Evolutionary conservation across 257 asterid genomes (phyloP), one percentile per base, ranked within the genome.

Genomic region (Scutellaria baicalensis): DNA sequence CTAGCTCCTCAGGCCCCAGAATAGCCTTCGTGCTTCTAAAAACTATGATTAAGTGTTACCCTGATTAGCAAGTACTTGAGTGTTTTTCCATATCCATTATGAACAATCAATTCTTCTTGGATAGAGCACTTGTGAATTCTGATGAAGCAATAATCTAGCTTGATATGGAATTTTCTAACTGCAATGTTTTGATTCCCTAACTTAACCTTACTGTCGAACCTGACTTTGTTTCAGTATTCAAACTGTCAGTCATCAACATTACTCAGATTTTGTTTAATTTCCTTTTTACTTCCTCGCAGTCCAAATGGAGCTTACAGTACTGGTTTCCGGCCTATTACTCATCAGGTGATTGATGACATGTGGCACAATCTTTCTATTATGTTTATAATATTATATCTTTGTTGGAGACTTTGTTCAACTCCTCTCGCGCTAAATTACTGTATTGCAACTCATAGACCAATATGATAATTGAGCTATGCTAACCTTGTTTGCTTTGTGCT

Each of bases 281-380:
- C 42, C 31, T 50, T 42, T 61, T 77, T 48, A 61, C 14, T n/a
- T 17, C 50, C 67, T 78, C 48, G 82, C 95, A 93, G 98, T 80
- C 98, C 98, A 36, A 81, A 90, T 72, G 97, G 98, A 79, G 98
- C 98, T 67, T 93, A 93, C 80, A 93, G 95, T 77, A 86, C 96
- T 35, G 98, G 98, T 73, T 93, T 93, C 85, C 87, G 84, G 70
- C 98, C 98, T 79, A 93, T 93, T 74, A 90, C 98, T 64, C 98
- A 93, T 82, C 98, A 93, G 98, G 98, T 93, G 89, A 90, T 75
- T 73, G 75, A 83, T 82, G 87, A 88, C 83, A 79, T 75, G 80
- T 72, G 54, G 74, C 70, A 16, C 55, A 16, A 71, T 58, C 71
- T 77, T 36, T n/a, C n/a, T 36, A 59, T 49, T 49, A 17, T 68